Base-by-base conservation (phyloP, 202 grass and related monocot genomes). In the Schoenoplectus triqueter region DNA sequence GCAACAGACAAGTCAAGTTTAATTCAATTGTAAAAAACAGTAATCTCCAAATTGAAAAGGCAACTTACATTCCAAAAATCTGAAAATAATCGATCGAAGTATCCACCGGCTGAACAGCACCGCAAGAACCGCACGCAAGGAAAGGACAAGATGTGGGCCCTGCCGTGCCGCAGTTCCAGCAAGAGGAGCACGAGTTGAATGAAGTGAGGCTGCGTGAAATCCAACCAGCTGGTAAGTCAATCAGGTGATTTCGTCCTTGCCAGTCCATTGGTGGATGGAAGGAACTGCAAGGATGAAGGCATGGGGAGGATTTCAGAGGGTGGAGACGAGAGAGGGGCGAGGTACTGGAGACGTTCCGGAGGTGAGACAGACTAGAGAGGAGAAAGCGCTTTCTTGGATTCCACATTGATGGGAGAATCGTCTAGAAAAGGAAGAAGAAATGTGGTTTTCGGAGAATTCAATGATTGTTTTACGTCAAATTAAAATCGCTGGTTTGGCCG, bases 31-130 rank as follows among this genome's bases (percentile, higher is more conserved):
- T 18, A n/a, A 1, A 17, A 10, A 17, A 10, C 18, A 77, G 9
- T 64, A 41, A 22, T 1, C 3, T 15, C 48, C 67, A 64, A 61
- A 19, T 21, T n/a, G 2, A 66, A 74, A 20, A 80, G 82, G 13
- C 63, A 45, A 92, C 95, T 95, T 85, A 98, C 93, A 95, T 60
- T 68, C 93, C 95, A 85, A 98, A 95, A 70, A 98, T 98, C 11
- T 67, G 77, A 84, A 98, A 98, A 78, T 93, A 94, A 77, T 98
- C 88, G 15, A 98, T 68, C 9, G 88, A 79, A 31, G 73, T 82
- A 84, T 95, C 89, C 49, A 95, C 73, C 17, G 93, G 90, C 81
- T 95, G 95, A 86, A 98, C 95, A 21, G 91, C 91, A 56, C 91
- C 84, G 63, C 95, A 98, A 54, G 87, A 86, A 2, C 86, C 84